Evolutionary conservation across 768 basidiomycete species (phyloP), one percentile per base, ranked within the genome.

Genomic region (Pisolithus albus): DNA sequence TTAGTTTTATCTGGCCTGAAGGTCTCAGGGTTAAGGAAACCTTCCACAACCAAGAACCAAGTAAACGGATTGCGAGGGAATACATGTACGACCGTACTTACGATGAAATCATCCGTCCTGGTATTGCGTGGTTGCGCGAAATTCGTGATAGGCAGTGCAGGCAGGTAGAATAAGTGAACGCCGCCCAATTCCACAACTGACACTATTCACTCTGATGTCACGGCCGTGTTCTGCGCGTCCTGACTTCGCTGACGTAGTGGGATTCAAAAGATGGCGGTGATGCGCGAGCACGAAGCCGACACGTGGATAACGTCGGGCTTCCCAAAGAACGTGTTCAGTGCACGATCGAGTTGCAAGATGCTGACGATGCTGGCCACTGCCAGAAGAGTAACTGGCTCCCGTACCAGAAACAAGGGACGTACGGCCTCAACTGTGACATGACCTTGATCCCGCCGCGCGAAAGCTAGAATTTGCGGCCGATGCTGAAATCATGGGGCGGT

Each of bases 1-100:
- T 23, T 23, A 23, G 21, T 2, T 2, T 23, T 23, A 23, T 23
- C 21, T 4, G 21, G 21, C 26, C 1, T 7, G 26, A 26, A 5
- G 26, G 7, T 26, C 26, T 2, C 5, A 3, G 10, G 10, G 30
- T 30, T 30, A 30, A 30, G 5, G 26, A 26, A 26, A 26, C 5
- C 30, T 30, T 30, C 10, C 8, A 24, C 45, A 48, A 45, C 50
- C 50, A 56, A 5, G 56, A 51, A 53, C 61, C 60, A 49, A 63
- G 57, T 16, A 64, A 7, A 39, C 56, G 50, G n/a, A 59, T 38
- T 13, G 48, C 45, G 21, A 59, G 51, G 21, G 54, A 18, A 49
- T 4, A 52, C 45, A 34, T 57, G 56, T 39, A 39, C 50, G 39
- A 44, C 54, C 3, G 54, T 58, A 58, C 46, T 54, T 32, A 47